Conservation (phyloP, 495 filamentous ascomycete species). For the Penicillium coprophilum region DNA sequence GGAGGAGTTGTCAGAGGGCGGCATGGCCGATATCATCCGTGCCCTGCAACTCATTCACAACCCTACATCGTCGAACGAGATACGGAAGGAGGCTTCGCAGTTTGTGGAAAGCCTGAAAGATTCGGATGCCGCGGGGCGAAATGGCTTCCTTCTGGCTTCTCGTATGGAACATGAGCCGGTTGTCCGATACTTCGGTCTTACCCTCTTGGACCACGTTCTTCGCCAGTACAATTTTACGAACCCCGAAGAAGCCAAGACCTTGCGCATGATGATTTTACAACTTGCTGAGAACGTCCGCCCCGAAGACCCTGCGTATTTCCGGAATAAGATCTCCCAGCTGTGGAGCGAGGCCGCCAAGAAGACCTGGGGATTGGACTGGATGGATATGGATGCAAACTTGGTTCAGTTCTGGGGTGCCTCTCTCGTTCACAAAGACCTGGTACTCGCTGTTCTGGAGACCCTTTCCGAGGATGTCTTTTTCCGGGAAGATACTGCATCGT, state of each 20-base stretch:
- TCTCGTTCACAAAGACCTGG: slow-evolving; percentile 72
- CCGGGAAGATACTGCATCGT: slow-evolving; percentile 81
- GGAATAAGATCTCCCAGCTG: slow-evolving; percentile 92
- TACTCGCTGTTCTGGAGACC: slow-evolving; percentile 83
- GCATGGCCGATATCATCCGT: slow-evolving; percentile 63
- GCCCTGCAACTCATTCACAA: slow-evolving; percentile 85
- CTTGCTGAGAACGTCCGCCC: slow-evolving; percentile 71
- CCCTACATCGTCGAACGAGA: slow-evolving; percentile 74
- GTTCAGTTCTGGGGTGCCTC: slow-evolving; percentile 77
- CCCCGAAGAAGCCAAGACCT: slow-evolving; percentile 56
- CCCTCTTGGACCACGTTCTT: slow-evolving; percentile 83
- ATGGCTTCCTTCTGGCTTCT: slow-evolving; percentile 81
- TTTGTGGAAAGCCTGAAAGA: slow-evolving; percentile 84
- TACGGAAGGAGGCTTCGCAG: slow-evolving; percentile 76
- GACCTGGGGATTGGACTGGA: slow-evolving; percentile 87
- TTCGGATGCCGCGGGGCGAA: slow-evolving; percentile 70
- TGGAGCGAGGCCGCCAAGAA: slow-evolving; percentile 95
- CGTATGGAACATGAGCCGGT: slow-evolving; percentile 69
- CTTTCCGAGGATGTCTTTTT: slow-evolving; percentile 93
- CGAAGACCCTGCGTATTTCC: slow-evolving; percentile 76
- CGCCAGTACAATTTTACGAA: slow-evolving; percentile 76
- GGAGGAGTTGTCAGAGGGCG: slow-evolving; percentile 41
- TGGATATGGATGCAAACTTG: slow-evolving; percentile 86
- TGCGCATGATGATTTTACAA: slow-evolving; percentile 72
- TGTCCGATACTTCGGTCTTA: slow-evolving; percentile 90